phyloP scores from a whole-genome alignment of 768 basidiomycete species.

The Fistulinella prunicolor region DNA sequence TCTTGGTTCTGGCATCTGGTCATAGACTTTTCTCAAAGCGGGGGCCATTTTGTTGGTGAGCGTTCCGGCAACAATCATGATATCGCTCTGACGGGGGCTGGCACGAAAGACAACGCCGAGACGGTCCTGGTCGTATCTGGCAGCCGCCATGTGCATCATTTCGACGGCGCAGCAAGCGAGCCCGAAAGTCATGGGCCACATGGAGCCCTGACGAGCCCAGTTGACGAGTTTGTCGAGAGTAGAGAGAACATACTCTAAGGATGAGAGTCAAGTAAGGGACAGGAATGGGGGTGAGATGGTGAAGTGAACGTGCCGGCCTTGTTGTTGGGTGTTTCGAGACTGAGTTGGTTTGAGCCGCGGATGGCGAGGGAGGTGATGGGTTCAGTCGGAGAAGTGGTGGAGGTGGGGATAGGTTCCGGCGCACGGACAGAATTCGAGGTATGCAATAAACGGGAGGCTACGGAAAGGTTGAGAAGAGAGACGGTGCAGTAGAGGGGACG shows the following conservation, averaged over 20 bases:
- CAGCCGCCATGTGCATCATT: slow-evolving; percentile 99
- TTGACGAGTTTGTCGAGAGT: slow-evolving; percentile 96
- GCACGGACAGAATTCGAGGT: slow-evolving; percentile 45
- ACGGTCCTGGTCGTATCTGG: slow-evolving; percentile 97
- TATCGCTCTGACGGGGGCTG: slow-evolving; percentile 95
- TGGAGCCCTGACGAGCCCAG: slow-evolving; percentile 96
- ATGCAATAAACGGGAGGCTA: slow-evolving; percentile 57
- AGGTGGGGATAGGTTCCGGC: slow-evolving; percentile 40
- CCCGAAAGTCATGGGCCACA: slow-evolving; percentile 99
- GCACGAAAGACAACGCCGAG: slow-evolving; percentile 98
- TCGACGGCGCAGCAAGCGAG: slow-evolving; percentile 99
- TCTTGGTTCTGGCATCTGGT: slow-evolving; percentile 99
- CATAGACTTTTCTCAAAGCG: slow-evolving; percentile 92
- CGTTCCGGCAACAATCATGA: slow-evolving; percentile 99
- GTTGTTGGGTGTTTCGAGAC: slow-evolving; percentile 86
- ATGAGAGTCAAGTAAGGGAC: not conserved
- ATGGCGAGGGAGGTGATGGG: slow-evolving; percentile 74
- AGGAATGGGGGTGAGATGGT: not conserved
- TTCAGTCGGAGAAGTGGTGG: slow-evolving; percentile 42
- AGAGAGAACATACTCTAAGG: slow-evolving; percentile 89
- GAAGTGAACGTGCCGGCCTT: slow-evolving; percentile 62
- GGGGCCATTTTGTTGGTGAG: slow-evolving; percentile 99
- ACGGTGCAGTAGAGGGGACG: slow-evolving; percentile 8
- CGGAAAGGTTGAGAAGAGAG: slow-evolving; percentile 11
- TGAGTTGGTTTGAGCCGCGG: slow-evolving; percentile 77